Evolutionary conservation across 805 yeast species (phyloP).

Genomic region (Yamadazyma tumulicola): DNA sequence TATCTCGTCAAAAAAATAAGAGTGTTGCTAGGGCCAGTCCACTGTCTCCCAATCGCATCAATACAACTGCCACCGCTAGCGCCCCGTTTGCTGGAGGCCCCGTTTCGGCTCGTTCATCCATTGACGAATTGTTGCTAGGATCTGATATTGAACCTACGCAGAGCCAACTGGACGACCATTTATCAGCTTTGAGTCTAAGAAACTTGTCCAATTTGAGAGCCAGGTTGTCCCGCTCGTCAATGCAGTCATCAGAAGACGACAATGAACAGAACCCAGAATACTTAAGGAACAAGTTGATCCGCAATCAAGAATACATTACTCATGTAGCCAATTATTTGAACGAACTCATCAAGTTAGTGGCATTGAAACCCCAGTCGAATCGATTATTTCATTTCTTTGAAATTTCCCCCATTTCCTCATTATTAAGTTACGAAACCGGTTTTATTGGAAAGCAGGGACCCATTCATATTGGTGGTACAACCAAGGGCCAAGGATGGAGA

Average conservation of each 20-base stretch:
- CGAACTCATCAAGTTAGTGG: conserved; percentile 53
- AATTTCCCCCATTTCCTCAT: conserved; percentile 80
- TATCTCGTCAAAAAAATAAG: conserved; percentile 1
- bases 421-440: conserved; percentile 77
- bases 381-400: conserved; percentile 84
- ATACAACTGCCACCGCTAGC: background rate
- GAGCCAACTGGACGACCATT: conserved; percentile 3
- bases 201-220: conserved; percentile 28
- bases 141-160: background rate
- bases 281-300: conserved; percentile 18
- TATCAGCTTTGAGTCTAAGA: conserved; percentile 13
- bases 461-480: conserved; percentile 73
- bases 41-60: background rate
- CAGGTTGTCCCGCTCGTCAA: conserved; percentile 22
- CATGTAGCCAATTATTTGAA: conserved; percentile 67
- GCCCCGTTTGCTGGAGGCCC: too few species aligned
- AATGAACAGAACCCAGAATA: conserved; percentile 28
- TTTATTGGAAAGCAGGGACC: conserved; percentile 89
- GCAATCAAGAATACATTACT: conserved; percentile 37
- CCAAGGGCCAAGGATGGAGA: conserved; percentile 92
- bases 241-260: conserved; percentile 13
- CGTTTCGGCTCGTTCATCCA: background rate
- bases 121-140: background rate
- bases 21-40: background rate
- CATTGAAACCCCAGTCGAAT: conserved; percentile 78